Evolutionary conservation across 148 eudicot genomes (phyloP).

Genomic region (Cornus controversa): DNA sequence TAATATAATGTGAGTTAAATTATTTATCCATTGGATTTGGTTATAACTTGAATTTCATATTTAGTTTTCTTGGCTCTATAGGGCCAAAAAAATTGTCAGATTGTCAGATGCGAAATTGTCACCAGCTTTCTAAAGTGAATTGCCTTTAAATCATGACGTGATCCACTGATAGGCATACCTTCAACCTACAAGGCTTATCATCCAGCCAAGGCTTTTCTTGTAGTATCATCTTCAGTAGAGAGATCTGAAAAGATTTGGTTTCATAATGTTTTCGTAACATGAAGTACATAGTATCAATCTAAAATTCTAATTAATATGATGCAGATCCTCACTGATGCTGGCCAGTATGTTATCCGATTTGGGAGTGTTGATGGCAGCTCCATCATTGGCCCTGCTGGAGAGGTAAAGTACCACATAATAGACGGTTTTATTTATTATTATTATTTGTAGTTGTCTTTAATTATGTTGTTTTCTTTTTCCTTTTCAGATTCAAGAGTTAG

Average conservation of each 20-base stretch:
- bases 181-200: too few relatives aligned
- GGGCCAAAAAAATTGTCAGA: neutral
- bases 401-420: conserved; percentile 34
- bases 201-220: neutral
- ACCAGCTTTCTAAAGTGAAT: neutral
- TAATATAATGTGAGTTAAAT: too few relatives aligned
- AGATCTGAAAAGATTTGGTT: neutral
- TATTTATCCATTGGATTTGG: too few relatives aligned
- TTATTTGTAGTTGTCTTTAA: neutral
- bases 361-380: conserved; percentile 56
- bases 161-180: neutral
- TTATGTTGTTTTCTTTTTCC: conserved; percentile 13
- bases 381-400: conserved; percentile 36
- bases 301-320: conserved; percentile 13
- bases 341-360: conserved; percentile 92
- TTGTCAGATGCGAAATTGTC: neutral
- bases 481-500: conserved; percentile 69
- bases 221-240: neutral
- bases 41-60: too few relatives aligned
- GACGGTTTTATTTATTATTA: neutral
- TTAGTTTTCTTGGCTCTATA: too few relatives aligned
- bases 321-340: conserved; percentile 96
- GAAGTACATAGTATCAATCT: conserved; percentile 2
- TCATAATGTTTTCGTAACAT: neutral
- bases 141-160: neutral